Evolutionary conservation across 345 rosid species (phyloP), one percentile per base, ranked within the genome.

Genomic region (Noccaea caerulescens): DNA sequence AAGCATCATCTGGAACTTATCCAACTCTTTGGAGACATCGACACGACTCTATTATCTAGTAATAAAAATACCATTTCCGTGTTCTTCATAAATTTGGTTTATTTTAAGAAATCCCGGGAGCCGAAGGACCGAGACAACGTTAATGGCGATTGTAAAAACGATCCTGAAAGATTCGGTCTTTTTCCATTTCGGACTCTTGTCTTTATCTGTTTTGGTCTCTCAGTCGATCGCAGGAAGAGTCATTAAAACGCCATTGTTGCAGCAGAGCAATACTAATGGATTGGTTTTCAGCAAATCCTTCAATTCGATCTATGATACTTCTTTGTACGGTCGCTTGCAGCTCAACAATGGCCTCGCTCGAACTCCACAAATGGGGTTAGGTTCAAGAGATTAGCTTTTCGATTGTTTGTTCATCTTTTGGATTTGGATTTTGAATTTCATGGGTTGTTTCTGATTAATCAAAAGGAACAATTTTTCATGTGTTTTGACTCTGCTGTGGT

Each of bases 341-440:
- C 93, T 93, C 81, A 76, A 86, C 71, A 93, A 93, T 46, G 97
- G 98, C 30, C 78, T 93, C 69, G 97, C 85, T 75, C 76, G 10
- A 59, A 87, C 97, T 83, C 98, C 98, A 80, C 97, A 86, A 79
- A 91, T 93, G 97, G 98, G 98, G 98, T 91, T 91, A 45, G 9
- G 42, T 34, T 50, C 32, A 63, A 61, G 61, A 1, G 34, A 7
- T 39, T 9, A n/a, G 36, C 56, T 45, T 36, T 66, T 14, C 20
- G 20, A 14, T 14, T 45, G 20, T 7, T 45, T 45, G 43, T 6
- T 18, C 30, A 14, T 23, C 4, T 60, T 54, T 34, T 42, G 23
- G 65, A 47, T 54, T 34, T 42, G 23, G 65, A 47, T 62, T 68
- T 34, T 51, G 64, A 63, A 4, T 20, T 20, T 62, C 25, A 7